phyloP scores from a whole-genome alignment of 257 asterid genomes.

The Solanum habrochaites region DNA sequence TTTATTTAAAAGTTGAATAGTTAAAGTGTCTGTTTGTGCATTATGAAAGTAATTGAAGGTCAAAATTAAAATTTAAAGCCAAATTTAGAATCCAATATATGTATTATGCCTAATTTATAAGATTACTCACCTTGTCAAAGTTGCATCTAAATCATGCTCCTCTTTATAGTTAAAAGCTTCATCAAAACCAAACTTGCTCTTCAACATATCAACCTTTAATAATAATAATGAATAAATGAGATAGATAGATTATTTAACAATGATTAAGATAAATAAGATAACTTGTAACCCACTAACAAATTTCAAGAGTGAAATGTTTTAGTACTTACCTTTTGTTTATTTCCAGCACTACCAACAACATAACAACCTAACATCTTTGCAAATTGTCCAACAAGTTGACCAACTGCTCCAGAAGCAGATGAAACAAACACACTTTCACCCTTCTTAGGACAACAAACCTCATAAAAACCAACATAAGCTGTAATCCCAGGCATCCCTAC shows the following conservation, averaged over 20 bases:
- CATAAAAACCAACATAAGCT: conserved; percentile 13
- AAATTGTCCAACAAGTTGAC: conserved; percentile 17
- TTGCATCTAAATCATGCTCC: conserved; percentile 12
- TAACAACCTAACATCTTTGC: conserved; percentile 9
- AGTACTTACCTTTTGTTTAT: conserved; percentile 4
- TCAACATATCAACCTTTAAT: conserved; percentile 20
- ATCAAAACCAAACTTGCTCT: conserved; percentile 21
- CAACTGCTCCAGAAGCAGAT: conserved; percentile 12
- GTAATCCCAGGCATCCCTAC: conserved; percentile 11
- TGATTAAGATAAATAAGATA: neutral
- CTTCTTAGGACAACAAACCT: neutral
- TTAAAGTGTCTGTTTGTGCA: too few species aligned
- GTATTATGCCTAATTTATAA: too few species aligned
- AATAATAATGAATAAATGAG: neutral
- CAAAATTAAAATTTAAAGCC: too few species aligned
- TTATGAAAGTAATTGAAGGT: too few species aligned
- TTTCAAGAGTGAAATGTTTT: neutral
- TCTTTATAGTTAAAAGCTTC: conserved; percentile 29
- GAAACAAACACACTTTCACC: conserved; percentile 3
- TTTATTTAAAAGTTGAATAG: too few species aligned
- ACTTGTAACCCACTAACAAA: neutral
- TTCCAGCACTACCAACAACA: conserved; percentile 15
- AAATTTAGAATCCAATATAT: too few species aligned
- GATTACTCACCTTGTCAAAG: conserved; percentile 11
- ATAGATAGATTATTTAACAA: neutral